phyloP scores from a whole-genome alignment of 2,329 filamentous ascomycete genomes.

The Aspergillus melleus region DNA sequence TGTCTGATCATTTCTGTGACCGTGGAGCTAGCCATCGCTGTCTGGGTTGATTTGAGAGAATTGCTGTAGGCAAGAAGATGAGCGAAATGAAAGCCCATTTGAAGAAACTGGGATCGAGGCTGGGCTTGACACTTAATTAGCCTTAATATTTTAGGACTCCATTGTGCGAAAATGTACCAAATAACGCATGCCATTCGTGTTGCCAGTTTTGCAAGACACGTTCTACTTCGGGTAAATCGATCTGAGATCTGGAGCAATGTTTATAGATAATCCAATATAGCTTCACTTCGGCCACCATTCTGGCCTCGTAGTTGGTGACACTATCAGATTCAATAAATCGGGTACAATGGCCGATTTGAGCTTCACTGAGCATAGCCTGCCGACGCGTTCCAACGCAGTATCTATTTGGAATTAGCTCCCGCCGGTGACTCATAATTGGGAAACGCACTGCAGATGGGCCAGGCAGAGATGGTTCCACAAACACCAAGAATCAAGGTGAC shows the following conservation, averaged over 20 bases:
- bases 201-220: slow-evolving; percentile 39
- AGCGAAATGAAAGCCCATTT: slow-evolving; percentile 50
- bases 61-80: slow-evolving; percentile 45
- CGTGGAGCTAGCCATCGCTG: slow-evolving; percentile 35
- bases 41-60: slow-evolving; percentile 34
- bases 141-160: neutral
- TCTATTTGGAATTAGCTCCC: neutral
- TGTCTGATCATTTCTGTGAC: slow-evolving; percentile 45
- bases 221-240: slow-evolving; percentile 38
- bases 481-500: slow-evolving; percentile 33
- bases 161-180: slow-evolving; percentile 27
- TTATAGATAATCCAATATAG: slow-evolving; percentile 50
- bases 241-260: slow-evolving; percentile 28
- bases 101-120: slow-evolving; percentile 47
- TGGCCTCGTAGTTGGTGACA: slow-evolving; percentile 46
- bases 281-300: slow-evolving; percentile 49
- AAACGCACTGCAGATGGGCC: slow-evolving; percentile 40
- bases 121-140: slow-evolving; percentile 30
- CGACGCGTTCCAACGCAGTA: slow-evolving; percentile 48
- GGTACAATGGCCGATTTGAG: slow-evolving; percentile 42
- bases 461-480: slow-evolving; percentile 49
- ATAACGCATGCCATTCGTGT: slow-evolving; percentile 41
- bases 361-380: slow-evolving; percentile 36
- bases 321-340: slow-evolving; percentile 39
- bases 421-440: neutral